Percentiles rank a stretch among this genome's conserved stretches.
Evolutionary conservation across 2,329 filamentous ascomycete genomes (phyloP).

Genomic region (Scleromitrula shiraiana): DNA sequence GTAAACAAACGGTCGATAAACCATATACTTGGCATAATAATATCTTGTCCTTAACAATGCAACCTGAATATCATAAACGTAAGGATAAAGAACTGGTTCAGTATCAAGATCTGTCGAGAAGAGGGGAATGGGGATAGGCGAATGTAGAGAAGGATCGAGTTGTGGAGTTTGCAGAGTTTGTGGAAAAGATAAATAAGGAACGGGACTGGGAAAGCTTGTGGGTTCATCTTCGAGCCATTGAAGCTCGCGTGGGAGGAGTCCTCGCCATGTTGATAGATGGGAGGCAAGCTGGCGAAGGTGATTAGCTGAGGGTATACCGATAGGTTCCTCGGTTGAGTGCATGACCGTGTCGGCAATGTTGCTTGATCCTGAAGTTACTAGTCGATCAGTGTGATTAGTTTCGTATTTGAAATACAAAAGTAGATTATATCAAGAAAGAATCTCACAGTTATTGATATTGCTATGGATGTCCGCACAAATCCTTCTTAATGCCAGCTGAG

Average conservation of each 20-base stretch:
- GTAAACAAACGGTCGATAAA: slow-evolving; percentile 51
- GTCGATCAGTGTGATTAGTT: slow-evolving; percentile 5
- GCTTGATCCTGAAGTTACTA: slow-evolving; percentile 10
- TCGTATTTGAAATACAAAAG: not conserved
- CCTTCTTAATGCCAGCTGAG: slow-evolving; percentile 48
- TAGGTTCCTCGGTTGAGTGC: slow-evolving; percentile 13
- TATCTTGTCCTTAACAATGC: slow-evolving; percentile 50
- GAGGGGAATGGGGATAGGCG: slow-evolving; percentile 28
- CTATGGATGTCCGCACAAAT: slow-evolving; percentile 46
- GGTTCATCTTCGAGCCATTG: slow-evolving; percentile 50
- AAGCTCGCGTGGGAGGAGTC: slow-evolving; percentile 44
- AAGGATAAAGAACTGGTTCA: slow-evolving; percentile 39
- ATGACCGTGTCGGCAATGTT: slow-evolving; percentile 13
- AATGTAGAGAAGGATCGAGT: slow-evolving; percentile 16
- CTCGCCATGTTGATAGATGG: slow-evolving; percentile 51
- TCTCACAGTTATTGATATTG: slow-evolving; percentile 43
- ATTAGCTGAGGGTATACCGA: slow-evolving; percentile 24
- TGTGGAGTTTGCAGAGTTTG: slow-evolving; percentile 5
- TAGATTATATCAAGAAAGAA: not conserved
- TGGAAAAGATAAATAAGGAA: slow-evolving; percentile 10
- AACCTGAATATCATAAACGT: slow-evolving; percentile 47
- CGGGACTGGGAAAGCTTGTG: slow-evolving; percentile 33
- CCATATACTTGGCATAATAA: slow-evolving; percentile 50
- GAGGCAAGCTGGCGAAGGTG: slow-evolving; percentile 44
- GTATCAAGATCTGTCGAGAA: slow-evolving; percentile 41